These are phyloP conservation scores for Mycena maculata DNA, from an alignment of 768 basidiomycete genomes.

Conservation along the genomic window DNA sequence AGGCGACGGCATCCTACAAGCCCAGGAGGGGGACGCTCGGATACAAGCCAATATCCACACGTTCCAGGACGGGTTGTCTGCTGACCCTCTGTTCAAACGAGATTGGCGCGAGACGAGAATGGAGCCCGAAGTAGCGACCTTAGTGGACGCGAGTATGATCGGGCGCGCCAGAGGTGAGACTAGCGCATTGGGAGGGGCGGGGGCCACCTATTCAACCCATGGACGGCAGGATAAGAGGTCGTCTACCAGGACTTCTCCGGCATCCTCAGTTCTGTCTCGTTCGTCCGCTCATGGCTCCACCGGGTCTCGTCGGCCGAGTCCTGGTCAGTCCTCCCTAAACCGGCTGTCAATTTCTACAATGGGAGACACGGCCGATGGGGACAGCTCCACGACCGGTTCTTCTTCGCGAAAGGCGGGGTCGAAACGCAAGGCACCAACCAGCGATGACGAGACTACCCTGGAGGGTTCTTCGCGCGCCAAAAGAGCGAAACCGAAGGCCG, in stretches of 20 bases:
- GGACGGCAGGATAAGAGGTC: constrained; percentile 39
- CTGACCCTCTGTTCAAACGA: constrained; percentile 74
- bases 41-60: constrained; percentile 61
- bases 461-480: constrained; percentile 55
- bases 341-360: constrained; percentile 57
- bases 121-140: constrained; percentile 49
- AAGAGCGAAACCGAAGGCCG: constrained; percentile 51
- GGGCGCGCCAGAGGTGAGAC: constrained; percentile 29
- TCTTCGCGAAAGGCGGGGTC: constrained; percentile 41
- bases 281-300: constrained; percentile 62
- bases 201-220: constrained; percentile 27
- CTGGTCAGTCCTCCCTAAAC: constrained; percentile 52
- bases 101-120: constrained; percentile 84
- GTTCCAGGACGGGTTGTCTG: constrained; percentile 73
- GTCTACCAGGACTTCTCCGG: constrained; percentile 52
- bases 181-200: constrained; percentile 36
- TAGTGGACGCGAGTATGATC: constrained; percentile 24
- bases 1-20: constrained; percentile 63
- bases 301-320: constrained; percentile 66
- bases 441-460: constrained; percentile 67
- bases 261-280: constrained; percentile 56
- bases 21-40: constrained; percentile 44
- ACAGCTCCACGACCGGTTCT: constrained; percentile 43
- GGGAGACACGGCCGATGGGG: constrained; percentile 59
- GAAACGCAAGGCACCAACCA: constrained; percentile 64